Percentiles rank a stretch among this genome's conserved stretches.
These are phyloP conservation scores for Rhododendron ovatum DNA, from an alignment of 148 eudicot species.

Conservation along the genomic window DNA sequence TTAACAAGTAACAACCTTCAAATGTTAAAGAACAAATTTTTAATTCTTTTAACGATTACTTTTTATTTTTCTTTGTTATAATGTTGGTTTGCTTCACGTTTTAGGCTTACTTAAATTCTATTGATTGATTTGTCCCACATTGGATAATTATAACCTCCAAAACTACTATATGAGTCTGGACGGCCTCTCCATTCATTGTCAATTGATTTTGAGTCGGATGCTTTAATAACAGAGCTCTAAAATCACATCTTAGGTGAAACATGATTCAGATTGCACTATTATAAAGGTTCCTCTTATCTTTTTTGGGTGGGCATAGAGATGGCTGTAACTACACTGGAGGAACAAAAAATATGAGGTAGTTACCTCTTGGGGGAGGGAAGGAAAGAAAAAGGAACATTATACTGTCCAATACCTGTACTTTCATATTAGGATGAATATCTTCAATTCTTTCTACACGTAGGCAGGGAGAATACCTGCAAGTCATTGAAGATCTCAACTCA, in stretches of 20 bases:
- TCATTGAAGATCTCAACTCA: not conserved
- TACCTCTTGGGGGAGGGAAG: not conserved
- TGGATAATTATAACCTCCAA: no score
- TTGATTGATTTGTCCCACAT: not conserved
- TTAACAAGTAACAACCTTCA: no score
- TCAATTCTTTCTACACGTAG: constrained; percentile 51
- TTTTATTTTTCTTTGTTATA: not conserved
- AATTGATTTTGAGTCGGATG: no score
- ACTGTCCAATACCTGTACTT: constrained; percentile 42
- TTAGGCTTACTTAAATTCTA: not conserved
- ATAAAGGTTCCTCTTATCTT: not conserved
- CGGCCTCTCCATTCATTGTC: no score
- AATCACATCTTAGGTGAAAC: not conserved
- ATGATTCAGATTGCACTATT: not conserved
- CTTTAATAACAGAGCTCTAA: not conserved
- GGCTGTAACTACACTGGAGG: not conserved
- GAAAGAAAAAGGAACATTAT: not conserved
- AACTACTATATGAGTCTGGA: no score
- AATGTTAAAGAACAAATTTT: no score
- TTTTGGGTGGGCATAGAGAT: not conserved
- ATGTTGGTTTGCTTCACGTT: not conserved
- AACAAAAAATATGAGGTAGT: not conserved
- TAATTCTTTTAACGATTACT: no score
- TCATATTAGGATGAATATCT: constrained; percentile 70
- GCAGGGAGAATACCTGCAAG: constrained; percentile 25